phyloP scores from a whole-genome alignment of 192 early-diverging fungal species.

The Neocallimastix lanati region DNA sequence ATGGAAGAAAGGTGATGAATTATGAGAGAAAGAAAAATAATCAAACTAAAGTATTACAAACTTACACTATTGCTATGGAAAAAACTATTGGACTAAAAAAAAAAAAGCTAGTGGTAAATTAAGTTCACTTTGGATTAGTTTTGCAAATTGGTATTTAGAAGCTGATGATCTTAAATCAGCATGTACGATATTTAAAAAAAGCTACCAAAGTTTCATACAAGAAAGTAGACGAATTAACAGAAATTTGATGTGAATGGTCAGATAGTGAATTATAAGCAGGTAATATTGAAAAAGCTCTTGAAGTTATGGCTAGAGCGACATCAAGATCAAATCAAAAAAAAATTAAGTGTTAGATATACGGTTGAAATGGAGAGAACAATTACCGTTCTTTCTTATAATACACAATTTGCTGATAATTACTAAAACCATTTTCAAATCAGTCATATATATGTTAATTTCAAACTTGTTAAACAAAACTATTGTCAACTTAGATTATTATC shows the following conservation, averaged over 20 bases:
- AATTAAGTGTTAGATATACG: slow-evolving; percentile 38
- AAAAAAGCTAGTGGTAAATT: slow-evolving; percentile 62
- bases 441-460: no score
- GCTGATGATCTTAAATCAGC: slow-evolving; percentile 21
- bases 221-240: slow-evolving; percentile 64
- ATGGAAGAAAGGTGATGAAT: slow-evolving; percentile 71
- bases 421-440: no score
- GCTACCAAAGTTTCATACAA: slow-evolving; percentile 66
- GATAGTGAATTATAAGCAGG: slow-evolving; percentile 60
- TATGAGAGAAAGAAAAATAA: slow-evolving; percentile 29
- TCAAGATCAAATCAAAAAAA: slow-evolving; percentile 24
- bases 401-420: no score
- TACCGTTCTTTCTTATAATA: no score
- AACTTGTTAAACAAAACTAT: no score
- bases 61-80: slow-evolving; percentile 56
- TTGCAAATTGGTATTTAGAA: slow-evolving; percentile 61
- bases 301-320: slow-evolving; percentile 71
- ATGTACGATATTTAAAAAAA: slow-evolving; percentile 59
- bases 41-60: slow-evolving; percentile 35
- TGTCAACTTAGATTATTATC: no score
- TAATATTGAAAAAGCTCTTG: slow-evolving; percentile 7
- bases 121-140: slow-evolving; percentile 63
- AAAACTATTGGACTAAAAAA: slow-evolving; percentile 52
- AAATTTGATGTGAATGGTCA: slow-evolving; percentile 79
- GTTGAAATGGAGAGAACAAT: slow-evolving; percentile 55